Conservation (phyloP, 176 grass and related monocot species). For the Dactylis glomerata region DNA sequence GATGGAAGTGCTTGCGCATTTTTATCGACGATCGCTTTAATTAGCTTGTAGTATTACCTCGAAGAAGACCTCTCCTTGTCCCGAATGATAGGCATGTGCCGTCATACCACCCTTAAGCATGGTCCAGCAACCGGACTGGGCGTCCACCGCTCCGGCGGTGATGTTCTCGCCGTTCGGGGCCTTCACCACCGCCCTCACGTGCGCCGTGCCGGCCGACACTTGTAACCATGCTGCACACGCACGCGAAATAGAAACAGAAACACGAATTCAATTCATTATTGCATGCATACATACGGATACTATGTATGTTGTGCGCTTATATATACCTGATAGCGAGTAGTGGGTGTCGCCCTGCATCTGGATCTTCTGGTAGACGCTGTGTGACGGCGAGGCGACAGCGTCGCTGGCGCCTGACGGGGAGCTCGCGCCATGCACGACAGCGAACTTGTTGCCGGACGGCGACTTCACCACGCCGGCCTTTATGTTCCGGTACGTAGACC, state of each 20-base stretch:
- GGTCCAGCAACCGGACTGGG: slow-evolving; percentile 21
- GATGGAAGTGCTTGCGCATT: background rate
- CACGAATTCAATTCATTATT: background rate
- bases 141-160: slow-evolving; percentile 13
- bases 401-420: slow-evolving; percentile 28
- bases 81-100: background rate
- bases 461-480: slow-evolving; percentile 22
- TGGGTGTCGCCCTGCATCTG: slow-evolving; percentile 34
- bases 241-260: background rate
- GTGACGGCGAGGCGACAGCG: background rate
- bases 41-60: background rate
- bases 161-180: slow-evolving; percentile 16
- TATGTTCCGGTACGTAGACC: slow-evolving; percentile 22
- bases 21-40: background rate
- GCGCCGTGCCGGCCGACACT: slow-evolving; percentile 19
- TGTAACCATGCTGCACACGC: slow-evolving; percentile 45
- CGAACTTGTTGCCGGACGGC: slow-evolving; percentile 43
- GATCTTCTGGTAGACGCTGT: slow-evolving; percentile 56
- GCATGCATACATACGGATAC: too few relatives aligned
- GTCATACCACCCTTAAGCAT: slow-evolving; percentile 44
- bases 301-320: too few relatives aligned
- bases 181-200: slow-evolving; percentile 34
- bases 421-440: slow-evolving; percentile 5
- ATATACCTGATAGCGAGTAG: slow-evolving; percentile 58
- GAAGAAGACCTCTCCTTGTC: slow-evolving; percentile 3